phyloP scores from a whole-genome alignment of 2,329 filamentous ascomycete genomes.

The Rachicladosporium sp. region DNA sequence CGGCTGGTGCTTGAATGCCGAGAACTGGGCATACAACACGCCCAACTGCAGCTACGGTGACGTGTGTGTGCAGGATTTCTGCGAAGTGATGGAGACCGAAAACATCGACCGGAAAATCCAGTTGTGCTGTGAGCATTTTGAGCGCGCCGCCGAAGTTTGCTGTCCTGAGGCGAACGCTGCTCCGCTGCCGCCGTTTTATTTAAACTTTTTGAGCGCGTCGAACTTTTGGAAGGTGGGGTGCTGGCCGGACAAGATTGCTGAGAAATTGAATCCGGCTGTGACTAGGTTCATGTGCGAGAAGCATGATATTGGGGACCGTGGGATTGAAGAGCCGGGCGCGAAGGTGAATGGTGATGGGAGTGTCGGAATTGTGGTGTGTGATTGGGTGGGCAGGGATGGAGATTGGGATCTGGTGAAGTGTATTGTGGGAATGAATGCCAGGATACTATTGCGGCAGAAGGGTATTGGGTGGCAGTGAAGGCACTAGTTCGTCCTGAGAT shows the following conservation, averaged over 20 bases:
- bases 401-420: slow-evolving; percentile 86
- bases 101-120: slow-evolving; percentile 73
- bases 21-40: slow-evolving; percentile 78
- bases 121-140: slow-evolving; percentile 61
- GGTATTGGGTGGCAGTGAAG: slow-evolving; percentile 10
- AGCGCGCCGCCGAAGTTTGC: slow-evolving; percentile 43
- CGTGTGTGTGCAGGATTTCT: slow-evolving; percentile 87
- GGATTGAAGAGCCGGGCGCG: slow-evolving; percentile 14
- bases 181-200: slow-evolving; percentile 49
- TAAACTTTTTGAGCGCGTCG: slow-evolving; percentile 84
- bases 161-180: slow-evolving; percentile 12
- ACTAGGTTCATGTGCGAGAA: slow-evolving; percentile 45
- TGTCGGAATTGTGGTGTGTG: slow-evolving; percentile 81
- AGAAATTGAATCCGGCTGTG: slow-evolving; percentile 71
- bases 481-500: no score
- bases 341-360: slow-evolving; percentile 38
- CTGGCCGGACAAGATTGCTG: slow-evolving; percentile 88
- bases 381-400: slow-evolving; percentile 77
- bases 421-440: slow-evolving; percentile 74
- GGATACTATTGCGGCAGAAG: slow-evolving; percentile 13
- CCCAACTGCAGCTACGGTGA: slow-evolving; percentile 61
- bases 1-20: slow-evolving; percentile 48
- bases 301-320: slow-evolving; percentile 30
- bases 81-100: slow-evolving; percentile 64
- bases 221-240: slow-evolving; percentile 89